Percentiles rank a stretch among this genome's conserved stretches.
Conservation (phyloP, 1,284 basidiomycete genomes). For the Ganoderma lucidum region DNA sequence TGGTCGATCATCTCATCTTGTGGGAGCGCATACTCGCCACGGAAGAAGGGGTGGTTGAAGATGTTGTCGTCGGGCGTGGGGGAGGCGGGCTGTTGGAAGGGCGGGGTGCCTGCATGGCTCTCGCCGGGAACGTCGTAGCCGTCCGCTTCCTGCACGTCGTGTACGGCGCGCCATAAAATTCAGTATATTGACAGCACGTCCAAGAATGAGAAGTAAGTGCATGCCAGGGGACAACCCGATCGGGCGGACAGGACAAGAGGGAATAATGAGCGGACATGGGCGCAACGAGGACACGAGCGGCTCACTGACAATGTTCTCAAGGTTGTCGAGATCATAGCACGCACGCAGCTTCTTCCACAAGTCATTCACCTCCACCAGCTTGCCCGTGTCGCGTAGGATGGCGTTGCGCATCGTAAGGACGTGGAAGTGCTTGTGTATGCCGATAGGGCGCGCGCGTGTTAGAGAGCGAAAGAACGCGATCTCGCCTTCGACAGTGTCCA, state of each 20-base stretch:
- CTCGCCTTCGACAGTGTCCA: constrained; percentile 80
- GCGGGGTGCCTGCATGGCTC: constrained; percentile 49
- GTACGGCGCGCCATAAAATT: background rate
- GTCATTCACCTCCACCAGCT: constrained; percentile 63
- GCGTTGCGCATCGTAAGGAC: constrained; percentile 75
- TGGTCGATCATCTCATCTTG: constrained; percentile 63
- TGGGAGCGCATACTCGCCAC: constrained; percentile 71
- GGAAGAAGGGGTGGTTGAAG: constrained; percentile 71
- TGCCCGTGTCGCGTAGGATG: constrained; percentile 75
- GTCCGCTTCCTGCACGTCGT: constrained; percentile 60
- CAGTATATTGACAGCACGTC: background rate
- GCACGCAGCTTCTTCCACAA: constrained; percentile 79
- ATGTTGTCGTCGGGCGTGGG: constrained; percentile 75
- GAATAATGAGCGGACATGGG: background rate
- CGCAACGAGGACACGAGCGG: constrained; percentile 16
- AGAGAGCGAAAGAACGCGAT: constrained; percentile 82
- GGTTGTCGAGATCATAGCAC: constrained; percentile 79
- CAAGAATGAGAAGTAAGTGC: background rate
- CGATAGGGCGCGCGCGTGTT: constrained; percentile 80
- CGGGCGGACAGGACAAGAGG: too few species aligned
- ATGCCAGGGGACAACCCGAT: too few species aligned
- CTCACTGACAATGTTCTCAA: constrained; percentile 75
- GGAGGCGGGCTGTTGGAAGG: constrained; percentile 58
- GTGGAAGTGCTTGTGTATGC: constrained; percentile 83
- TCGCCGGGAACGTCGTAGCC: constrained; percentile 61